phyloP scores from a whole-genome alignment of 83 land plant species.

The Thuja plicata region DNA sequence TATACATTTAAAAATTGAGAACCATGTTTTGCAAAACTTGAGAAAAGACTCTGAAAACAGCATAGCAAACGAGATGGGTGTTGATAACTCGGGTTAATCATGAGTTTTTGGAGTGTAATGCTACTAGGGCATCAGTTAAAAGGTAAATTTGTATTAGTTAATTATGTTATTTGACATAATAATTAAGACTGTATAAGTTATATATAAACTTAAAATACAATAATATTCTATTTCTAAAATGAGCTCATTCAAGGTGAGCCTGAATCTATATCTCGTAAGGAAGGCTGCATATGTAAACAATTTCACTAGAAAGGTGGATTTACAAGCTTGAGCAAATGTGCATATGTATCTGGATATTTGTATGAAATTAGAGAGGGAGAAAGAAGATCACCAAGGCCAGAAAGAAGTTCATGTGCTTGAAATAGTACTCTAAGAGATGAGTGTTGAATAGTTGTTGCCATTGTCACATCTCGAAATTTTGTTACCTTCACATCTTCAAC shows the following conservation, averaged over 20 bases:
- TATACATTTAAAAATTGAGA: too few relatives aligned
- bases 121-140: too few relatives aligned
- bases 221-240: too few relatives aligned
- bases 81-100: too few relatives aligned
- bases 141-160: too few relatives aligned
- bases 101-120: too few relatives aligned
- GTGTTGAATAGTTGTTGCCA: constrained; percentile 15
- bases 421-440: background rate
- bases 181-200: too few relatives aligned
- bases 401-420: background rate
- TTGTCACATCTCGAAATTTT: constrained; percentile 7
- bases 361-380: background rate
- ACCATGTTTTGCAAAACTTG: too few relatives aligned
- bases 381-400: constrained; percentile 10
- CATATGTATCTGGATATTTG: background rate
- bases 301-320: background rate
- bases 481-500: constrained; percentile 18
- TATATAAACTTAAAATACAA: too few relatives aligned
- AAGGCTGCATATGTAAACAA: background rate
- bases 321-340: background rate
- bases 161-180: too few relatives aligned
- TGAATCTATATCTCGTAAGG: background rate
- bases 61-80: too few relatives aligned
- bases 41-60: too few relatives aligned
- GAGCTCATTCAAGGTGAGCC: background rate